These are phyloP conservation scores for Nannizziopsis arthrosporioides DNA, from an alignment of 2,329 filamentous ascomycete species.

Conservation along the genomic window DNA sequence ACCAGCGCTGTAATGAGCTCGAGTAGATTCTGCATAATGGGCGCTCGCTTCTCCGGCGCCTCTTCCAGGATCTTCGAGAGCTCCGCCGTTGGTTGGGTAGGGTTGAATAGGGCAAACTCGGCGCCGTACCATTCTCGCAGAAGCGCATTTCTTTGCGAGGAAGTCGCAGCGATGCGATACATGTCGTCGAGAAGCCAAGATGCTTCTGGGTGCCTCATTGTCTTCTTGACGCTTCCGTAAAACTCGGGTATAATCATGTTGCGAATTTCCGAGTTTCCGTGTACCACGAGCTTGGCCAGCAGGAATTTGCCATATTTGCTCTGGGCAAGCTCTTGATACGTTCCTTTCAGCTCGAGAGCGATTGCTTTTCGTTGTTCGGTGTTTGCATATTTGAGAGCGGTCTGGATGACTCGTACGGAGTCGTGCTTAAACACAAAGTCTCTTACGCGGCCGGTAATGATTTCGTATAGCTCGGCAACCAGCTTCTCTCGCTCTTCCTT, in stretches of 20 bases:
- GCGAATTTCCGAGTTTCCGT: constrained; percentile 74
- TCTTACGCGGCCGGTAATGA: constrained; percentile 81
- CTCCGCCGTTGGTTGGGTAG: constrained; percentile 47
- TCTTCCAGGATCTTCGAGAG: constrained; percentile 62
- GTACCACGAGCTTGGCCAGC: constrained; percentile 89
- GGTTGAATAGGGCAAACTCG: constrained; percentile 72
- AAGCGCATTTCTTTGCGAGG: constrained; percentile 71
- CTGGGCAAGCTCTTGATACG: constrained; percentile 75
- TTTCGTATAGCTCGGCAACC: constrained; percentile 77
- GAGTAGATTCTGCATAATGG: constrained; percentile 74
- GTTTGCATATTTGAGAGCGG: constrained; percentile 89
- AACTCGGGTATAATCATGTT: constrained; percentile 89
- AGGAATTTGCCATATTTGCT: constrained; percentile 96
- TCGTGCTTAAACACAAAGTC: constrained; percentile 99
- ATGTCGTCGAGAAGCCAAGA: constrained; percentile 97
- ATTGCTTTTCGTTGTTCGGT: constrained; percentile 75
- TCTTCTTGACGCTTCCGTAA: constrained; percentile 78
- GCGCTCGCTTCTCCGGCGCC: constrained; percentile 71
- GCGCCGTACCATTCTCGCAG: constrained; percentile 93
- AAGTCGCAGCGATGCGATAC: constrained; percentile 77
- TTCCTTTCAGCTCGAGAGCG: constrained; percentile 71
- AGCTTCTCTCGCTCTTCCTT: constrained; percentile 78
- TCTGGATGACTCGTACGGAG: constrained; percentile 90
- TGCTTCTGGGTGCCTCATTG: constrained; percentile 93
- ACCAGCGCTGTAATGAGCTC: constrained; percentile 84